Conservation (phyloP, 2,329 filamentous ascomycete species). For the Penicillium italicum region DNA sequence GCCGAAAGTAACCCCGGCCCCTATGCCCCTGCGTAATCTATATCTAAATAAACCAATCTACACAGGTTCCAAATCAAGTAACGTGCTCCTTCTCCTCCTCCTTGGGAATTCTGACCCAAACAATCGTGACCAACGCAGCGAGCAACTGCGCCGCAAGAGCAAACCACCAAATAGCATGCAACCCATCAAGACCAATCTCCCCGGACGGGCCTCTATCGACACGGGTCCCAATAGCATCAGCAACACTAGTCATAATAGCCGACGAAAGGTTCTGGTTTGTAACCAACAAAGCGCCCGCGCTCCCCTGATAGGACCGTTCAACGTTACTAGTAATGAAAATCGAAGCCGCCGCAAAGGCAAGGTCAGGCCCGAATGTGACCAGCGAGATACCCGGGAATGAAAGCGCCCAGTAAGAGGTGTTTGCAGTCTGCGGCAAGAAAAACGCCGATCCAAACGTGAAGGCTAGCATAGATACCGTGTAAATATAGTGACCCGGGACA, state of each 20-base stretch:
- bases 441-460: constrained; percentile 40
- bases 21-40: too few species aligned
- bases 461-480: constrained; percentile 44
- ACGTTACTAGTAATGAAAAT: constrained; percentile 50
- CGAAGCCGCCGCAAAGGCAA: constrained; percentile 48
- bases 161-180: constrained; percentile 44
- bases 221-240: constrained; percentile 37
- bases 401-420: constrained; percentile 46
- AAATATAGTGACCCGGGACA: constrained; percentile 48
- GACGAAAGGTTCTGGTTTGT: constrained; percentile 48
- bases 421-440: constrained; percentile 41
- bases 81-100: constrained; percentile 40
- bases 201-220: constrained; percentile 23
- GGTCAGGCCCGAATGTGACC: constrained; percentile 48
- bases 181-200: constrained; percentile 32
- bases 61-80: constrained; percentile 7
- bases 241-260: constrained; percentile 40
- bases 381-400: constrained; percentile 46
- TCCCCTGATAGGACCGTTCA: constrained; percentile 47
- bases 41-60: background rate
- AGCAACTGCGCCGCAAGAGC: constrained; percentile 36
- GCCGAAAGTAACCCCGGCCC: too few species aligned
- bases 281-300: constrained; percentile 46
- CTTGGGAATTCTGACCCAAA: constrained; percentile 43
- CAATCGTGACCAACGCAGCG: constrained; percentile 35